These are phyloP conservation scores for Fragaria vesca DNA, from an alignment of 306 rosid species.

Conservation along the genomic window DNA sequence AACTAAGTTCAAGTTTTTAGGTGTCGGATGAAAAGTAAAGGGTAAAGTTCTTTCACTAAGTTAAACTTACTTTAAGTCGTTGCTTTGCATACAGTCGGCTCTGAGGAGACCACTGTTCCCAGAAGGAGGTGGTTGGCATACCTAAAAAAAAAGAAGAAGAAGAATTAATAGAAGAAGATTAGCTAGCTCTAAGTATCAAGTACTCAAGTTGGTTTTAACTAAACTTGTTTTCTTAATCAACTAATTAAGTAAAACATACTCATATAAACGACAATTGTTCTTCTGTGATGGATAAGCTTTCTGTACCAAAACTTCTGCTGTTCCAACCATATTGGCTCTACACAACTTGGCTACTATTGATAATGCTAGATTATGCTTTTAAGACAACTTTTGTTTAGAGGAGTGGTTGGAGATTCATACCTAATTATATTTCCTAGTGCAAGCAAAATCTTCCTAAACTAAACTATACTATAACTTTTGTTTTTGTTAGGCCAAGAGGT, in stretches of 20 bases:
- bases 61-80: slow-evolving; percentile 5
- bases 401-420: not conserved
- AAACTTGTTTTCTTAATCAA: not conserved
- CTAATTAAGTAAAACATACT: not conserved
- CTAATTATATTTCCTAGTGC: not conserved
- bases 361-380: not conserved
- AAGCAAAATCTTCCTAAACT: not conserved
- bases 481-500: not conserved
- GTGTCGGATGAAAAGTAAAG: not conserved
- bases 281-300: not conserved
- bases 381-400: not conserved
- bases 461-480: not conserved
- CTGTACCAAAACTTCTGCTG: not conserved
- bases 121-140: slow-evolving; percentile 46
- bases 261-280: not conserved
- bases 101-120: slow-evolving; percentile 55
- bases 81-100: slow-evolving; percentile 38
- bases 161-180: not conserved
- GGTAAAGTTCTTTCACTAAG: not conserved
- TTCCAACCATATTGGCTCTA: not conserved
- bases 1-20: not conserved
- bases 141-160: slow-evolving; percentile 33
- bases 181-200: not conserved
- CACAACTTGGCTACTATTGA: not conserved
- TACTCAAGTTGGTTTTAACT: not conserved